These are phyloP conservation scores for Clavispora phyllophila DNA, from an alignment of 805 yeast species.

Conservation along the genomic window DNA sequence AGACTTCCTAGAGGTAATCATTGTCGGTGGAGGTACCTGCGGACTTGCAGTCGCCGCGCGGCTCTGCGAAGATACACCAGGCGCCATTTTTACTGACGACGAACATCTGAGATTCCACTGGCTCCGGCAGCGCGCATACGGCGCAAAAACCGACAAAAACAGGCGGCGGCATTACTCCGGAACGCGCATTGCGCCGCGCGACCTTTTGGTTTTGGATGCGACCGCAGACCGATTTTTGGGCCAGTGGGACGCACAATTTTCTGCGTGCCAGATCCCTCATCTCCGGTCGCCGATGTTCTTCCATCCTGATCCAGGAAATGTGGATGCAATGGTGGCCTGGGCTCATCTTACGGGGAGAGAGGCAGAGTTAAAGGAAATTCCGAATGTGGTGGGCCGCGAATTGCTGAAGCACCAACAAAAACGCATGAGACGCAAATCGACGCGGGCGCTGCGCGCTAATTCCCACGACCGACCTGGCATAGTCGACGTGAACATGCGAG, in stretches of 20 bases:
- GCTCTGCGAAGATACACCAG: constrained; percentile 39
- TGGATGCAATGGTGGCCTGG: constrained; percentile 40
- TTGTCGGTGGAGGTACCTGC: constrained; percentile 46
- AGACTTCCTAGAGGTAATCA: constrained; percentile 30
- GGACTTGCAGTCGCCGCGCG: constrained; percentile 39
- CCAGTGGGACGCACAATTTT: constrained; percentile 43
- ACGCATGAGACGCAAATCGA: constrained; percentile 18
- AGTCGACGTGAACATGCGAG: constrained; percentile 41
- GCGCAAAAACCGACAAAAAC: not conserved
- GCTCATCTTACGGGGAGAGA: constrained; percentile 30
- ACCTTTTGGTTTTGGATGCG: constrained; percentile 34
- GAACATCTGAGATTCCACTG: constrained; percentile 45
- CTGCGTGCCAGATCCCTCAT: constrained; percentile 36
- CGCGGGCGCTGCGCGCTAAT: constrained; percentile 15
- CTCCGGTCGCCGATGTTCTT: constrained; percentile 46
- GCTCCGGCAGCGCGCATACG: constrained; percentile 22
- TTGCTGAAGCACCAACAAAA: constrained; percentile 39
- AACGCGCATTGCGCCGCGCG: not conserved
- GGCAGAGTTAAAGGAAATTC: constrained; percentile 35
- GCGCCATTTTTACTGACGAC: constrained; percentile 41
- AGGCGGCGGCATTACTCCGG: not conserved
- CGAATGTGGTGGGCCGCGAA: constrained; percentile 41
- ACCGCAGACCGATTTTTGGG: constrained; percentile 30
- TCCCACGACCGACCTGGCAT: constrained; percentile 29
- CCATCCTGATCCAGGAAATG: constrained; percentile 41